These are phyloP conservation scores for Salpingoeca rosetta DNA, from an alignment of 78 protist genomes.

Conservation along the genomic window DNA sequence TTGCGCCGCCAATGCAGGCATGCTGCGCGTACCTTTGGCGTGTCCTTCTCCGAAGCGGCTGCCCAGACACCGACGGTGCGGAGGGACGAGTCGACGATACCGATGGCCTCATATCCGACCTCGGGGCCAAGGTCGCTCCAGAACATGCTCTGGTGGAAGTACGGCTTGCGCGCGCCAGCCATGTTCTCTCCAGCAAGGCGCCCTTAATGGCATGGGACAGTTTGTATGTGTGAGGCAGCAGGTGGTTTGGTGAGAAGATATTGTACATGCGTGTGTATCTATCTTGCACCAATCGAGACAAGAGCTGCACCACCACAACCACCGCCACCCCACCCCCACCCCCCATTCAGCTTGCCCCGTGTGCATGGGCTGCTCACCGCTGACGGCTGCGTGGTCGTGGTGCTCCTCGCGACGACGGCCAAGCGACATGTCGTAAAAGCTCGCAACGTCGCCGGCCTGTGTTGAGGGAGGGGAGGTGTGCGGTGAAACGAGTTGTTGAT, in stretches of 20 bases:
- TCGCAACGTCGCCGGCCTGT: constrained; percentile 67
- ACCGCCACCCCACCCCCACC: too few relatives aligned
- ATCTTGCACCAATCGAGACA: too few relatives aligned
- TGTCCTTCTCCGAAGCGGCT: background rate
- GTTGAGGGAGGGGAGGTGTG: background rate
- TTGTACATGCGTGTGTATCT: too few relatives aligned
- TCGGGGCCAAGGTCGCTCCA: constrained; percentile 40
- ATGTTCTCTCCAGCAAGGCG: constrained; percentile 51
- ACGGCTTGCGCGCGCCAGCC: constrained; percentile 33
- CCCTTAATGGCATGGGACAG: too few relatives aligned
- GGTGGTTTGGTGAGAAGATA: too few relatives aligned
- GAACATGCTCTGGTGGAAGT: constrained; percentile 35
- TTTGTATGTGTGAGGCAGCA: too few relatives aligned
- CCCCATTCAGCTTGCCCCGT: too few relatives aligned
- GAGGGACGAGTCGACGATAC: constrained; percentile 32
- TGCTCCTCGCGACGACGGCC: constrained; percentile 72
- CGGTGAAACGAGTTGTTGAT: too few relatives aligned
- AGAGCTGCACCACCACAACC: too few relatives aligned
- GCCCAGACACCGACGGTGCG: constrained; percentile 50
- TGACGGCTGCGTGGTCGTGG: constrained; percentile 59
- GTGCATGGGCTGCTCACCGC: too few relatives aligned
- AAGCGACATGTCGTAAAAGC: constrained; percentile 47
- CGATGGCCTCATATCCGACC: constrained; percentile 48
- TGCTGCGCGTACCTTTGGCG: background rate
- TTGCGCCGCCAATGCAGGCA: too few relatives aligned